Base-by-base conservation (phyloP, 352 stramenopile species). In the Phytopythium chamaehyphon region DNA sequence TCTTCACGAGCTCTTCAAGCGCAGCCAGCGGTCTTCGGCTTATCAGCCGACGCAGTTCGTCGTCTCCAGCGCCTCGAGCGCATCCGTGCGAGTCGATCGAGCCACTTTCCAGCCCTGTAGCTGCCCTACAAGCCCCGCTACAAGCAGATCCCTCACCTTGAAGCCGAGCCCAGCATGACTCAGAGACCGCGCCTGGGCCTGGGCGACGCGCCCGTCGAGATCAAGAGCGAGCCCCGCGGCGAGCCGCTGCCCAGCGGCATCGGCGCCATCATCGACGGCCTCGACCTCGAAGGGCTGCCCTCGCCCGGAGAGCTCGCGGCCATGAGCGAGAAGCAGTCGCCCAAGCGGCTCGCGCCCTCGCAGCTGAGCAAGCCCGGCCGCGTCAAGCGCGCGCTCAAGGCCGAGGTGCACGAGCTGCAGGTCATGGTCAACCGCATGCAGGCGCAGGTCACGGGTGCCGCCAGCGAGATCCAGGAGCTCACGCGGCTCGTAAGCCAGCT, bases 351-450 rank as follows among this genome's bases (percentile, higher is more conserved):
- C 28, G 28, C 28, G 28, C 37, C 18, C 15, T 6, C 37, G 37
- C 28, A 42, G 37, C 15, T 42, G 10, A 21, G 15, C 37, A 42
- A 10, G 37, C 37, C 37, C 37, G 37, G 37, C 35, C 62, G 65
- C 45, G 45, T 47, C 26, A 70, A 70, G 23, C 64, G 61, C 49
- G 53, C 57, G n/a, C 65, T 55, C 26, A 58, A 59, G 23, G 63
- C 62, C 45, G 51, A 70, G 33, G 57, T 70, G 46, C 62, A 66
- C 40, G 57, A 66, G 50, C 58, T 70, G 16, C 62, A 70, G 26
- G 40, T 14, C 21, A 70, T 61, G 40, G 62, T 70, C 18, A 54
- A 66, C 37, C 36, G 31, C 40, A 70, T 70, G 62, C 62, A 70
- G 24, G 47, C 51, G 38, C 62, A 70, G 42, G 57, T 70, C 19